These are phyloP conservation scores for Clavulina sp. DNA, from an alignment of 768 basidiomycete genomes.

Conservation along the genomic window DNA sequence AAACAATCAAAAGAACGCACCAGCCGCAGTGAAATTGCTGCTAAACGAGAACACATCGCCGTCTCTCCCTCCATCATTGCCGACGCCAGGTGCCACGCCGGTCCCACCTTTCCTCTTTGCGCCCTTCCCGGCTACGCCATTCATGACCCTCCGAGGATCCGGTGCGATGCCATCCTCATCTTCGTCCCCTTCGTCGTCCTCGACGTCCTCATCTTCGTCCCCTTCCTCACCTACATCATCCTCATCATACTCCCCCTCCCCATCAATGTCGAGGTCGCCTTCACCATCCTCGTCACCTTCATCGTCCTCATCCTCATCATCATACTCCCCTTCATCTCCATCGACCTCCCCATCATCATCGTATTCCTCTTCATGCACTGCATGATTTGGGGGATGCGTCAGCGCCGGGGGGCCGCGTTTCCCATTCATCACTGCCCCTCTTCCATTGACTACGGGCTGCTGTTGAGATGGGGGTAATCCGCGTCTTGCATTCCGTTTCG, in stretches of 20 bases:
- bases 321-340: conserved; percentile 40
- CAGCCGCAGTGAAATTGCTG: conserved; percentile 8
- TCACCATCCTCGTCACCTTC: conserved; percentile 31
- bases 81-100: no score
- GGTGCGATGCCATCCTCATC: conserved; percentile 20
- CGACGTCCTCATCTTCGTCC: conserved; percentile 49
- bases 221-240: conserved; percentile 26
- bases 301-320: conserved; percentile 24
- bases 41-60: conserved; percentile 10
- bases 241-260: conserved; percentile 46
- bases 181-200: conserved; percentile 17
- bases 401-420: conserved; percentile 6
- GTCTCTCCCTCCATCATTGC: no score
- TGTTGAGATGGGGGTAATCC: no score
- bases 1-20: no score
- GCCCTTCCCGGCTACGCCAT: no score
- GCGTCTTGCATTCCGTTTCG: conserved; percentile 6
- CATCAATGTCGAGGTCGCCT: conserved; percentile 34
- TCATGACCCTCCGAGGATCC: no score
- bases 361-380: conserved; percentile 30
- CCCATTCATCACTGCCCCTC: conserved; percentile 14
- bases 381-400: conserved; percentile 21
- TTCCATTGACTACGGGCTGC: no score
- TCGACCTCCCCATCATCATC: conserved; percentile 18
- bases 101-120: no score